phyloP scores from a whole-genome alignment of 441 rosid genomes.

The Pelargonium fulgidum region DNA sequence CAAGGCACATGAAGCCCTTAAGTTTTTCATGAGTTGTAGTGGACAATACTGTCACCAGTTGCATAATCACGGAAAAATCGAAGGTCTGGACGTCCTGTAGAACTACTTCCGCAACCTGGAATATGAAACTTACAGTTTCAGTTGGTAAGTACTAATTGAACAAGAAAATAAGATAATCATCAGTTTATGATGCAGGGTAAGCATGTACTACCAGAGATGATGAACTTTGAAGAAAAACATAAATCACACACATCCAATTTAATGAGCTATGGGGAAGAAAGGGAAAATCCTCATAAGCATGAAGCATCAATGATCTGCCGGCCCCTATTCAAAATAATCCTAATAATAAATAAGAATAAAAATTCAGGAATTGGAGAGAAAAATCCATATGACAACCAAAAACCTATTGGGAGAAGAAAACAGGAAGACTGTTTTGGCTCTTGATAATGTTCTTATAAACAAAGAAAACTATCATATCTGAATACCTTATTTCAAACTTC shows the following conservation, averaged over 20 bases:
- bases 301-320: background rate
- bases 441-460: too few relatives aligned
- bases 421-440: too few relatives aligned
- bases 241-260: background rate
- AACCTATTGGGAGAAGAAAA: too few relatives aligned
- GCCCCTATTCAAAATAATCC: background rate
- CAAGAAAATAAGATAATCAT: background rate
- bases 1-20: slow-evolving; percentile 76
- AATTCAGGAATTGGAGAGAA: too few relatives aligned
- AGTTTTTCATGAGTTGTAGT: slow-evolving; percentile 47
- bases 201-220: background rate
- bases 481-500: background rate
- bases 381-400: too few relatives aligned
- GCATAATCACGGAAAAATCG: slow-evolving; percentile 74
- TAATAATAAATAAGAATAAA: background rate
- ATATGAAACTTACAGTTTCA: slow-evolving; percentile 9
- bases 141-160: background rate
- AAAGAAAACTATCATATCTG: background rate
- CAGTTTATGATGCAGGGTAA: background rate
- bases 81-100: slow-evolving; percentile 60
- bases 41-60: slow-evolving; percentile 66
- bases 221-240: background rate
- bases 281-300: background rate
- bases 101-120: slow-evolving; percentile 85
- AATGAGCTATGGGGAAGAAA: background rate